phyloP scores from a whole-genome alignment of 2,329 filamentous ascomycete species.

The Colletotrichum eleusines region DNA sequence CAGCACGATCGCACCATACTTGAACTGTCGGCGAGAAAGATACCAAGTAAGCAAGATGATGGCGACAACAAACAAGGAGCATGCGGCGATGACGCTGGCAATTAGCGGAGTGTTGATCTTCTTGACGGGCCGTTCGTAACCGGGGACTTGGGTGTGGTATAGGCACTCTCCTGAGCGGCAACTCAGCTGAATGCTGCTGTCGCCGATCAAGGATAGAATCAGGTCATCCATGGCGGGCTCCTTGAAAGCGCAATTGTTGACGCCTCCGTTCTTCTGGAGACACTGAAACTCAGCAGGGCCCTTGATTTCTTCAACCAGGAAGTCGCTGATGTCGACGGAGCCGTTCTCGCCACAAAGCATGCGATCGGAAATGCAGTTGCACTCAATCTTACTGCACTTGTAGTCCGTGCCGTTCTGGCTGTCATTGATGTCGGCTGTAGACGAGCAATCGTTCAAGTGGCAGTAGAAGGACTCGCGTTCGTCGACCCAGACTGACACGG shows the following conservation, averaged over 20 bases:
- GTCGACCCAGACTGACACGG: slow-evolving; percentile 87
- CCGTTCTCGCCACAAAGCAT: slow-evolving; percentile 95
- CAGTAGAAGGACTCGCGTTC: slow-evolving; percentile 97
- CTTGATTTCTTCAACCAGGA: slow-evolving; percentile 83
- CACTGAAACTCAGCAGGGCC: slow-evolving; percentile 90
- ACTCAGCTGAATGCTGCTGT: slow-evolving; percentile 85
- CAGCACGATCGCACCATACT: slow-evolving; percentile 80
- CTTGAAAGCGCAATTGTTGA: slow-evolving; percentile 81
- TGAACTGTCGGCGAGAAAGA: slow-evolving; percentile 79
- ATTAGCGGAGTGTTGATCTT: slow-evolving; percentile 98
- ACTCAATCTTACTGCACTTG: slow-evolving; percentile 85
- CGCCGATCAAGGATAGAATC: slow-evolving; percentile 90
- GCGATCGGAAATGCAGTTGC: slow-evolving; percentile 87
- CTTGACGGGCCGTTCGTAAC: slow-evolving; percentile 89
- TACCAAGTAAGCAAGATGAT: slow-evolving; percentile 90
- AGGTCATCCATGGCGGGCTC: slow-evolving; percentile 94
- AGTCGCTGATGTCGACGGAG: slow-evolving; percentile 92
- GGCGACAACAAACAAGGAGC: slow-evolving; percentile 88
- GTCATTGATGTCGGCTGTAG: slow-evolving; percentile 75
- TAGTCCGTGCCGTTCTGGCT: slow-evolving; percentile 86
- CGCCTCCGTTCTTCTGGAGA: slow-evolving; percentile 71
- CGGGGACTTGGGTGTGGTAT: slow-evolving; percentile 91
- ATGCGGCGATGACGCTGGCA: slow-evolving; percentile 89
- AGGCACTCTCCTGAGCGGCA: slow-evolving; percentile 93
- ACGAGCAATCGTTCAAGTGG: slow-evolving; percentile 83